phyloP scores from a whole-genome alignment of 1,284 basidiomycete species.

The Cutaneotrichosporon cavernicola region DNA sequence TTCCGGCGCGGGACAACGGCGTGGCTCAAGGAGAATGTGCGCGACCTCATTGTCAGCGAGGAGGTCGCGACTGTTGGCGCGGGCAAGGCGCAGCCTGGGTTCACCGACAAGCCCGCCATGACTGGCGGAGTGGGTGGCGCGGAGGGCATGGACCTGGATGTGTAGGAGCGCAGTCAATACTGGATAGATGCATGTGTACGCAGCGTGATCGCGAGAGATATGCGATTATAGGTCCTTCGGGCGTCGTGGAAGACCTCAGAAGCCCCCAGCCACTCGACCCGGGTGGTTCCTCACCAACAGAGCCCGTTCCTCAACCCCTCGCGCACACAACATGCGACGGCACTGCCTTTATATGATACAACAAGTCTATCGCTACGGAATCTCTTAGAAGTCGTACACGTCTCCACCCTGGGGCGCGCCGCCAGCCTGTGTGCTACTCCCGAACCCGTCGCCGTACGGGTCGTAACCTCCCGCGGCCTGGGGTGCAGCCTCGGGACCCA shows the following conservation, averaged over 20 bases:
- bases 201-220: not conserved
- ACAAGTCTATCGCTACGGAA: not conserved
- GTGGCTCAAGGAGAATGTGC: conserved; percentile 75
- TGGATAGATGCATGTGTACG: conserved; percentile 20
- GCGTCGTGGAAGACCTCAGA: not conserved
- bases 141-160: conserved; percentile 28
- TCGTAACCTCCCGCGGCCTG: conserved; percentile 36
- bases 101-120: conserved; percentile 29
- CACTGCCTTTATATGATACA: conserved; percentile 4
- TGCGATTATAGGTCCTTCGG: not conserved
- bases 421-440: conserved; percentile 24
- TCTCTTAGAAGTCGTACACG: conserved; percentile 47
- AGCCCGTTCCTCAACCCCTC: not conserved
- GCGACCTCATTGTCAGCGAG: conserved; percentile 70
- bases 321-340: not conserved
- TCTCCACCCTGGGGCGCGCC: conserved; percentile 28
- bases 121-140: conserved; percentile 30
- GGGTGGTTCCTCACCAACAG: not conserved
- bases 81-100: conserved; percentile 42
- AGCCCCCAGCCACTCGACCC: not conserved
- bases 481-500: conserved; percentile 43
- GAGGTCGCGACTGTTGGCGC: conserved; percentile 55
- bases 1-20: conserved; percentile 86
- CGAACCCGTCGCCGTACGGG: conserved; percentile 48
- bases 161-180: conserved; percentile 14